These are phyloP conservation scores for Babesia ovata DNA, from an alignment of 169 alveolate genomes.

Conservation along the genomic window DNA sequence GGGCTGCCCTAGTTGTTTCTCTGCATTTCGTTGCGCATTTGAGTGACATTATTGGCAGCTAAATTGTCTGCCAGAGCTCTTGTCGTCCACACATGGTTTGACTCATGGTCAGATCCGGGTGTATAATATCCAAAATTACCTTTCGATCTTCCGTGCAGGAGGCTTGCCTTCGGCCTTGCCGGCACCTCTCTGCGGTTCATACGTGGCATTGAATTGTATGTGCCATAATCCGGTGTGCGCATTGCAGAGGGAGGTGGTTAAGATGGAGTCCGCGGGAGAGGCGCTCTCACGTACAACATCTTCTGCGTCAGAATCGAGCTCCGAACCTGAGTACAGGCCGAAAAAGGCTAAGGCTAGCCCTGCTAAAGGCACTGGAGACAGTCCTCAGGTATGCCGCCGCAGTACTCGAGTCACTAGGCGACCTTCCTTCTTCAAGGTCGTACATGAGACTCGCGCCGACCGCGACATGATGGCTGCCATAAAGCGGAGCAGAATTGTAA, in stretches of 20 bases:
- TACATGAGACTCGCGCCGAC: conserved; percentile 62
- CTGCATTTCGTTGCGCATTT: no score
- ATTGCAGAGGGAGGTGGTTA: no score
- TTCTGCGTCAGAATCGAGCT: not conserved
- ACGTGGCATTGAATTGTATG: not conserved
- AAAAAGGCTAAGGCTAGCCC: not conserved
- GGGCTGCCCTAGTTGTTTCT: no score
- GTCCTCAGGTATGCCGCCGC: not conserved
- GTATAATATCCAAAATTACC: no score
- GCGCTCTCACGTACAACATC: not conserved
- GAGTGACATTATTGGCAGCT: no score
- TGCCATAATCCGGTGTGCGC: no score
- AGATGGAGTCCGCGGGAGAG: not conserved
- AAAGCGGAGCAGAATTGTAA: conserved; percentile 72
- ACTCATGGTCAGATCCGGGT: no score
- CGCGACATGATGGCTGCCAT: conserved; percentile 73
- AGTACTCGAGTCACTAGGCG: conserved; percentile 35
- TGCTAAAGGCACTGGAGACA: not conserved
- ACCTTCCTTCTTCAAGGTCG: conserved; percentile 44
- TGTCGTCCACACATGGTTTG: no score
- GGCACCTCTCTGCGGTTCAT: no score
- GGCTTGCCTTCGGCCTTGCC: no score
- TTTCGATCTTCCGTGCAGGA: no score
- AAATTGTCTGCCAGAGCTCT: no score
- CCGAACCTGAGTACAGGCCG: not conserved